Conservation (phyloP, 2,329 filamentous ascomycete genomes). For the Hypoxylon sp. region DNA sequence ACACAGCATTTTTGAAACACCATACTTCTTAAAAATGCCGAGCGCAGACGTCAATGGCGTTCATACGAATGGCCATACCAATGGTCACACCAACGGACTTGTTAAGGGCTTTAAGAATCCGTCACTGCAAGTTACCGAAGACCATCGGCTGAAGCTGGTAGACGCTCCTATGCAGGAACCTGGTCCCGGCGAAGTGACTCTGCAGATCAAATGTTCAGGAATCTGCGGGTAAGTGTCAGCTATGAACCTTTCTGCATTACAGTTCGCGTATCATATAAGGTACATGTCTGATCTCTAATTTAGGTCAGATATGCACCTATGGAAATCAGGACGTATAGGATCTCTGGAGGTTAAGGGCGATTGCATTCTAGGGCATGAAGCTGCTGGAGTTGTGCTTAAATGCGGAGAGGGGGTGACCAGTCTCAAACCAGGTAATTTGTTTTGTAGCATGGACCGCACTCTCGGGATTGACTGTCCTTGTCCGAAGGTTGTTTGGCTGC, state of each 20-base stretch:
- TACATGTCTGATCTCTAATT: constrained; percentile 21
- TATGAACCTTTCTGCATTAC: neutral
- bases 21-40: constrained; percentile 30
- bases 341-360: constrained; percentile 72
- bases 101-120: constrained; percentile 59
- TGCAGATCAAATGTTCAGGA: constrained; percentile 73
- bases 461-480: neutral
- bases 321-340: constrained; percentile 74
- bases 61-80: constrained; percentile 40
- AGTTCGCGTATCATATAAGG: neutral
- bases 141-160: constrained; percentile 68
- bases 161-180: constrained; percentile 70
- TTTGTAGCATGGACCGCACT: neutral
- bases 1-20: constrained; percentile 17
- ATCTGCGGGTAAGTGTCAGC: constrained; percentile 68
- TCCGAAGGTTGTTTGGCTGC: neutral
- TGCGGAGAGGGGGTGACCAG: constrained; percentile 67
- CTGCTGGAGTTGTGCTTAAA: constrained; percentile 70
- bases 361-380: constrained; percentile 76
- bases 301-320: constrained; percentile 77
- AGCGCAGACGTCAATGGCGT: constrained; percentile 21
- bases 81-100: constrained; percentile 40
- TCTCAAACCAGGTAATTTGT: constrained; percentile 59
- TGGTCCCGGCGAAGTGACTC: constrained; percentile 65
- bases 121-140: constrained; percentile 70